Evolutionary conservation across 2,329 filamentous ascomycete genomes (phyloP).

Genomic region (Colletotrichum brevisporum): DNA sequence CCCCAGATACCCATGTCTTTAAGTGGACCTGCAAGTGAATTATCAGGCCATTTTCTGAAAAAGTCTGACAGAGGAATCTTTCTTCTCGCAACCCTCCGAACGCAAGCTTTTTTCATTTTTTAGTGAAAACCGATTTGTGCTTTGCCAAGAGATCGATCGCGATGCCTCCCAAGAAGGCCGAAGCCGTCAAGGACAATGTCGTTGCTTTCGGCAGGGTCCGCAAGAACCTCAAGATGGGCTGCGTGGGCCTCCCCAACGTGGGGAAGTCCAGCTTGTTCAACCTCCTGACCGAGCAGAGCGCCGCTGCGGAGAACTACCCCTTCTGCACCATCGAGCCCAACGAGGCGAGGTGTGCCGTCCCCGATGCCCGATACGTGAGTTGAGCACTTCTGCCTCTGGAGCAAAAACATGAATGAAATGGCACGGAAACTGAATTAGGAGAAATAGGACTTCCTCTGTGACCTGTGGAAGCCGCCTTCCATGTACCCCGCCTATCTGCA

Average conservation of each 20-base stretch:
- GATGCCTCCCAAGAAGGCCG: conserved; percentile 59
- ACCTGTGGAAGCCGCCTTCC: conserved; percentile 61
- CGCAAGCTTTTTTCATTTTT: background rate
- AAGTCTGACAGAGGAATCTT: conserved; percentile 9
- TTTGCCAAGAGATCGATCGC: conserved; percentile 14
- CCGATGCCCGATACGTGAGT: conserved; percentile 59
- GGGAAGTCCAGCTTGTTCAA: conserved; percentile 63
- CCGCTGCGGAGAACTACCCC: conserved; percentile 60
- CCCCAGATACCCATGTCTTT: conserved; percentile 8
- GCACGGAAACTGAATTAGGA: background rate
- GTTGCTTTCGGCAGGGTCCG: conserved; percentile 60
- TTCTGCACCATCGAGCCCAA: conserved; percentile 64
- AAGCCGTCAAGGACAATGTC: conserved; percentile 58
- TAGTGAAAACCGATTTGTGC: conserved; percentile 6
- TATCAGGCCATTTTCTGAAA: conserved; percentile 29
- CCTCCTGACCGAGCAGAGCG: conserved; percentile 61
- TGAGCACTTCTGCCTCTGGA: background rate
- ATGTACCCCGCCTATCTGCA: conserved; percentile 61
- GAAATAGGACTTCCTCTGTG: conserved; percentile 58
- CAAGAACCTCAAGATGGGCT: conserved; percentile 63
- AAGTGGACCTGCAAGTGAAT: conserved; percentile 21
- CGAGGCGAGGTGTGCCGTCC: conserved; percentile 60
- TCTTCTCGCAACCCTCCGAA: conserved; percentile 19
- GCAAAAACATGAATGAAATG: conserved; percentile 21
- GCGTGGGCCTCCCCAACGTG: conserved; percentile 61